phyloP scores from a whole-genome alignment of 2,329 filamentous ascomycete genomes.

The Xylariaceae sp. region DNA sequence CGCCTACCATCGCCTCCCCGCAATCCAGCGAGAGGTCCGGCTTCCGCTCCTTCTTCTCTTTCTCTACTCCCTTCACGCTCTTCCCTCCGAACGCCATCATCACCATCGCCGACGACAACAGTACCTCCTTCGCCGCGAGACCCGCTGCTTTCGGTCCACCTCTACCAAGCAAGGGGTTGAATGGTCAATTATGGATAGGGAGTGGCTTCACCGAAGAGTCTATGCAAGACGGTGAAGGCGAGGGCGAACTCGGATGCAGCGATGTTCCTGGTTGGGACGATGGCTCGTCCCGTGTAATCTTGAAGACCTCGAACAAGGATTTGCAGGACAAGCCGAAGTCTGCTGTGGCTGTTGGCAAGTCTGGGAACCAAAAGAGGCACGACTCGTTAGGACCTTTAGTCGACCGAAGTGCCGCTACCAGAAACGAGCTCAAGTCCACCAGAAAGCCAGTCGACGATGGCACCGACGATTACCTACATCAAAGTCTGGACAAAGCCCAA shows the following conservation, averaged over 20 bases:
- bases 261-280: conserved; percentile 88
- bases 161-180: conserved; percentile 71
- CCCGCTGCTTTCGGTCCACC: conserved; percentile 89
- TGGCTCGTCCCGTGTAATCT: conserved; percentile 42
- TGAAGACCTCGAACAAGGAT: conserved; percentile 37
- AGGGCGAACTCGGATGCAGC: conserved; percentile 89
- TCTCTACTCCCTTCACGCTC: conserved; percentile 74
- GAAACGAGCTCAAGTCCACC: conserved; percentile 25
- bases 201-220: conserved; percentile 84
- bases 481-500: conserved; percentile 33
- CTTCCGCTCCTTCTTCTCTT: conserved; percentile 60
- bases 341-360: conserved; percentile 24
- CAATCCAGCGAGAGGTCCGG: conserved; percentile 35
- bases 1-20: conserved; percentile 20
- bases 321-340: conserved; percentile 24
- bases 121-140: conserved; percentile 89
- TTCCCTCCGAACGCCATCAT: conserved; percentile 96
- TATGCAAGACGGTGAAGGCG: conserved; percentile 57
- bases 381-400: conserved; percentile 28
- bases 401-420: conserved; percentile 21
- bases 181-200: conserved; percentile 88
- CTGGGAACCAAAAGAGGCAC: conserved; percentile 32
- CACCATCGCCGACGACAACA: conserved; percentile 95
- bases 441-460: conserved; percentile 57
- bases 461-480: conserved; percentile 79